Evolutionary conservation across 257 asterid species (phyloP).

Genomic region (Coffea canephora): DNA sequence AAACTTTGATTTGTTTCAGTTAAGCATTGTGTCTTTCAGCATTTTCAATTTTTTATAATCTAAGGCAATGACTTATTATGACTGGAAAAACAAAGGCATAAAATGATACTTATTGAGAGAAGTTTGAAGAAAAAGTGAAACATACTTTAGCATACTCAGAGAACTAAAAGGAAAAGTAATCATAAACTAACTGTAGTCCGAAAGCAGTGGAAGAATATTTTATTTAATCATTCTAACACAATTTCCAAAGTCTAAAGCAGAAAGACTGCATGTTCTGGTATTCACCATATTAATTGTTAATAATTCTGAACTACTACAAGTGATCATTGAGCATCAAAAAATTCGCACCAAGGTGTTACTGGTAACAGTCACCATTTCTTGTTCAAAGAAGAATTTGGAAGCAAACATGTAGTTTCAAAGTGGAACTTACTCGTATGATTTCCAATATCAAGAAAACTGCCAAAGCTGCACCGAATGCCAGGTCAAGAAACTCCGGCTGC

Average conservation of each 20-base stretch:
- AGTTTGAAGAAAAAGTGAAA: background rate
- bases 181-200: background rate
- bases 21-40: background rate
- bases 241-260: background rate
- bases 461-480: conserved; percentile 96
- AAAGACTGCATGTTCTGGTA: background rate
- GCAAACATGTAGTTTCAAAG: conserved; percentile 13
- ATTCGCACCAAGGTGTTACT: background rate
- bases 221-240: background rate
- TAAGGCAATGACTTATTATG: background rate
- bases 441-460: conserved; percentile 82
- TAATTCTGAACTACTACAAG: background rate
- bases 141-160: background rate
- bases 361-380: background rate
- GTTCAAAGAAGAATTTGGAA: conserved; percentile 3
- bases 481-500: conserved; percentile 58
- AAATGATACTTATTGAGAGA: background rate
- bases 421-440: conserved; percentile 76
- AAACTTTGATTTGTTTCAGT: background rate
- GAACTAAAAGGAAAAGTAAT: background rate
- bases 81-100: background rate
- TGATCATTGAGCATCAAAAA: background rate
- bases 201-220: conserved; percentile 4
- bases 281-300: background rate
- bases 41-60: background rate